These are phyloP conservation scores for Pythium vanterpoolii DNA, from an alignment of 352 stramenopile species.

Conservation along the genomic window DNA sequence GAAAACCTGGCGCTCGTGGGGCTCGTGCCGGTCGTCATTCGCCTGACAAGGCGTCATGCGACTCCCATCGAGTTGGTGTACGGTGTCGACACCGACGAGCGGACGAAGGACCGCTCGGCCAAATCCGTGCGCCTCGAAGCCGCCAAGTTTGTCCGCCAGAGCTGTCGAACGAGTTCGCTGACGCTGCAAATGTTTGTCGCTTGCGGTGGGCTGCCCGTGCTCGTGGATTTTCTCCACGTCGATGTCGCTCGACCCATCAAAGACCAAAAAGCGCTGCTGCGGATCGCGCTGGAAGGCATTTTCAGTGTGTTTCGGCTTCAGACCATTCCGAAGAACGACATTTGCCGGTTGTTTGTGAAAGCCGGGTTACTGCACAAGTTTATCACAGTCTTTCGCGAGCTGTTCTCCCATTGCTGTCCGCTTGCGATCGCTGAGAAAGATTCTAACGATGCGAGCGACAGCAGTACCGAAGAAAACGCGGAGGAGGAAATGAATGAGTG, in stretches of 20 bases:
- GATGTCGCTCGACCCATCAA: conserved; percentile 26
- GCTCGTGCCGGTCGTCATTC: conserved; percentile 90
- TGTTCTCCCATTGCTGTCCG: conserved; percentile 36
- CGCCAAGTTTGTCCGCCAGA: conserved; percentile 86
- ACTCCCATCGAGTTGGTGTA: not conserved
- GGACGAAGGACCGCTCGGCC: conserved; percentile 28
- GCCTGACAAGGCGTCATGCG: conserved; percentile 60
- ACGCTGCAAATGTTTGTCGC: conserved; percentile 94
- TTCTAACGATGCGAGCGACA: not conserved
- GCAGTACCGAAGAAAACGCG: not conserved
- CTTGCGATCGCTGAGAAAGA: conserved; percentile 15
- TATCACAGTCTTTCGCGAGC: conserved; percentile 82
- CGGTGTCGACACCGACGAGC: not conserved
- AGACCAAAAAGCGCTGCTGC: conserved; percentile 53
- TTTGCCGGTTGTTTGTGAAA: conserved; percentile 94
- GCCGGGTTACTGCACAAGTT: conserved; percentile 88
- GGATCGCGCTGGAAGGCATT: conserved; percentile 89
- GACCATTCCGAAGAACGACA: conserved; percentile 92
- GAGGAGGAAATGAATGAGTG: too few relatives aligned
- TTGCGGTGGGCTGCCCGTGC: conserved; percentile 83
- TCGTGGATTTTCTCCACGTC: conserved; percentile 78
- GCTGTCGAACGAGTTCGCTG: conserved; percentile 82
- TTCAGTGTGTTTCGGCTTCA: conserved; percentile 89
- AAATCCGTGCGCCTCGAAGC: conserved; percentile 76
- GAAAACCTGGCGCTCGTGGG: conserved; percentile 90